Evolutionary conservation across 768 basidiomycete species (phyloP), one percentile per base, ranked within the genome.

Genomic region (Glaciozyma martinii): DNA sequence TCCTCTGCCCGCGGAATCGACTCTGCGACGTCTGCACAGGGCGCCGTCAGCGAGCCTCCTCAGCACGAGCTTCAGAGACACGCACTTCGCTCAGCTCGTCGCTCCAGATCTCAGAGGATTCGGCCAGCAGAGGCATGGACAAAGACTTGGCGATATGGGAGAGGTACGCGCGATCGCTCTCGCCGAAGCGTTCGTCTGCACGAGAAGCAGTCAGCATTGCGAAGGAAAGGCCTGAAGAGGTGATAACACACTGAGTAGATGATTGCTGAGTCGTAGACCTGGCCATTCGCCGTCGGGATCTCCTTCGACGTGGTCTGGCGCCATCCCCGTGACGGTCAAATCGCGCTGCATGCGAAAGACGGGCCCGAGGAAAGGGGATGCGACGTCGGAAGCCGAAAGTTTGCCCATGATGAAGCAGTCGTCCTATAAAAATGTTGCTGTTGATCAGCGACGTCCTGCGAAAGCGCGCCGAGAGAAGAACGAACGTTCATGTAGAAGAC

Each of bases 121-220:
- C 80, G 52, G 74, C 73, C 44, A 80, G 69, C 21, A 80, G 56
- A 0, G 79, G 71, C 16, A 74, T 65, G 23, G 77, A 77, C 23
- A 78, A 70, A 1, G 76, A 66, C 53, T 79, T 78, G 33, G 78
- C 78, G 56, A 78, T 77, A 73, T 80, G 80, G 18, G 76, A 75
- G 56, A 78, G 74, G 67, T 80, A 80, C 0, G 77, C 76, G 3
- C 80, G 76, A 12, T 70, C 60, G 3, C 79, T 76, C 9, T 54
- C 57, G 42, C 79, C 80, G 60, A 80, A 80, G 54, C 79, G 78
- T 37, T 57, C 65, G 77, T 78, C 74, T 61, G 50, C 5, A n/a
- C 23, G n/a, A 19, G 5, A 21, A n/a, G n/a, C 4, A 25, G 25
- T 21, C 21, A 10, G 29, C 56, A 29, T 25, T 15, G 15, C 19